Conservation (phyloP, 1,284 basidiomycete species). For the Sphagnurus paluster region DNA sequence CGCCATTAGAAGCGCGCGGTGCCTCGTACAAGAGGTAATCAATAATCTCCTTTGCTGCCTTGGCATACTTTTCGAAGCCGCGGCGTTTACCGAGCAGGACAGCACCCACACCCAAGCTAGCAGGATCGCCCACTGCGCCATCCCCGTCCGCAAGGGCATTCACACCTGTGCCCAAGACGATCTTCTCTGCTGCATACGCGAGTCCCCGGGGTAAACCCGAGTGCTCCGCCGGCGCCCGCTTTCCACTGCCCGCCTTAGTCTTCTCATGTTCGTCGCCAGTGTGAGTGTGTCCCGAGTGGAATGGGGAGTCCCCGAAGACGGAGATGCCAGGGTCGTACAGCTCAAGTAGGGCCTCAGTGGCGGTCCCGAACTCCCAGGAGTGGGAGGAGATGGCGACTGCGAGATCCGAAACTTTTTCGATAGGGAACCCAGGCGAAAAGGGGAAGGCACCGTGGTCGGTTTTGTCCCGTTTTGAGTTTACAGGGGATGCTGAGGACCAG, state of each 20-base stretch:
- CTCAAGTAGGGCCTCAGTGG: constrained; percentile 41
- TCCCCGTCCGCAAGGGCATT: constrained; percentile 31
- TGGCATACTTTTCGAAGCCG: constrained; percentile 21
- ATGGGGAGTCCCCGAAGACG: constrained; percentile 37
- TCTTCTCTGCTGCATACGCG: constrained; percentile 35
- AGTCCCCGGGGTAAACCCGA: constrained; percentile 25
- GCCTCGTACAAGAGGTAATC: constrained; percentile 39
- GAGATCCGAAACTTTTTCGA: constrained; percentile 32
- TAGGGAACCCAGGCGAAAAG: constrained; percentile 40
- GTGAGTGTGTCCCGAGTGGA: constrained; percentile 18
- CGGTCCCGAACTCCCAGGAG: constrained; percentile 47
- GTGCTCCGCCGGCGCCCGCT: no score
- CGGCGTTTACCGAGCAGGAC: constrained; percentile 36
- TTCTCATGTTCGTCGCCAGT: not conserved
- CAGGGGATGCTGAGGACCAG: not conserved
- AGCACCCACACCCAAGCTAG: constrained; percentile 43
- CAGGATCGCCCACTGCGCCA: constrained; percentile 44
- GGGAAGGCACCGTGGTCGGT: constrained; percentile 21
- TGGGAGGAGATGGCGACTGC: constrained; percentile 37
- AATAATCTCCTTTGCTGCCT: constrained; percentile 30
- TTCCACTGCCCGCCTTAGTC: not conserved
- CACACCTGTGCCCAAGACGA: constrained; percentile 34
- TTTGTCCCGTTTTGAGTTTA: not conserved
- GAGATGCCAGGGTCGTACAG: constrained; percentile 38
- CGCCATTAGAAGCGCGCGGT: constrained; percentile 47